Percentiles rank a stretch among this genome's conserved stretches.
phyloP scores from a whole-genome alignment of 2,329 filamentous ascomycete species.

The Huntiella decipiens region DNA sequence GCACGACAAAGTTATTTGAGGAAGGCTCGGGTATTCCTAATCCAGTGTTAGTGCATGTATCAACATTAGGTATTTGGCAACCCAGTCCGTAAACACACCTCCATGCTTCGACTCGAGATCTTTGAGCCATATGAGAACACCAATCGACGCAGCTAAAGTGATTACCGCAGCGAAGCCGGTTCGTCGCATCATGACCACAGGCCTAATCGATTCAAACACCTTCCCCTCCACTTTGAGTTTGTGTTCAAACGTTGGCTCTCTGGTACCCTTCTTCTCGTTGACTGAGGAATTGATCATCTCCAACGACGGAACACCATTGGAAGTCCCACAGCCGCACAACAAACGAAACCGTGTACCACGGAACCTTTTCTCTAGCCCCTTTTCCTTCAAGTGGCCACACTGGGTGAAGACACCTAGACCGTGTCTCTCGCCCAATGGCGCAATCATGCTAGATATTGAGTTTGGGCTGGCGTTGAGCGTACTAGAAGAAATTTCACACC shows the following conservation, averaged over 20 bases:
- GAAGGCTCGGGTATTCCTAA: constrained; percentile 19
- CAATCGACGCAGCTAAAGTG: constrained; percentile 11
- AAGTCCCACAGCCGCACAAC: constrained; percentile 3
- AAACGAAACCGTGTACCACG: constrained; percentile 12
- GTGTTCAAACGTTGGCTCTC: neutral
- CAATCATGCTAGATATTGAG: constrained; percentile 13
- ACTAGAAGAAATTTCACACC: constrained; percentile 4
- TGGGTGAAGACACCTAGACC: constrained; percentile 7
- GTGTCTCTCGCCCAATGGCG: constrained; percentile 13
- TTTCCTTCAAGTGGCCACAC: constrained; percentile 1
- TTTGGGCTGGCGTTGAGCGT: constrained; percentile 14
- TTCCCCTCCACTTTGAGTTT: neutral
- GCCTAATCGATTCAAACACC: constrained; percentile 12
- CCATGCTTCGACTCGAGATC: constrained; percentile 11
- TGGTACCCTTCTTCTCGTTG: too few relatives aligned
- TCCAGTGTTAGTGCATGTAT: too few relatives aligned
- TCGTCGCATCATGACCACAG: constrained; percentile 12
- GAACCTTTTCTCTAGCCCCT: neutral
- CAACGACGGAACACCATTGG: neutral
- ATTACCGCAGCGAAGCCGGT: constrained; percentile 12
- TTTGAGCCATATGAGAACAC: constrained; percentile 14
- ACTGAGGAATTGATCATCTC: neutral
- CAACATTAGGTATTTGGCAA: too few relatives aligned
- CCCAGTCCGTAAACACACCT: constrained; percentile 12
- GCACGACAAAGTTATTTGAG: constrained; percentile 18